Percentiles rank a stretch among this genome's conserved stretches.
Evolutionary conservation across 2,329 filamentous ascomycete genomes (phyloP).

Genomic region (Diaporthe sp.): DNA sequence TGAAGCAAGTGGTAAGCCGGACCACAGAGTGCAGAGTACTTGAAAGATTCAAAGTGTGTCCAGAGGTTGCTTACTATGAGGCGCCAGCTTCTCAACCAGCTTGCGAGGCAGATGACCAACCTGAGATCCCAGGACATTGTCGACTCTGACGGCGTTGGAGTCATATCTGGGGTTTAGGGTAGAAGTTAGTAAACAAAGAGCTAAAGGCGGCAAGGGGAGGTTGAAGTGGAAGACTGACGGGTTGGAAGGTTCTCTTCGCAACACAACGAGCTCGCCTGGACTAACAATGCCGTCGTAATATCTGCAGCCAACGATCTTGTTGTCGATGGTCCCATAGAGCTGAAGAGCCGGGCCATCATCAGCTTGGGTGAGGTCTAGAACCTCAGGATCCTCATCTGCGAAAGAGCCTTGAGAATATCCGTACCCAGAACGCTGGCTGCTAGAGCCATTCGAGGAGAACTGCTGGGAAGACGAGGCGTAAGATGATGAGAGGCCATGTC

Average conservation of each 20-base stretch:
- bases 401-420: constrained; percentile 18
- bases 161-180: constrained; percentile 65
- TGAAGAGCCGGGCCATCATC: constrained; percentile 58
- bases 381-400: constrained; percentile 55
- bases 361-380: constrained; percentile 60
- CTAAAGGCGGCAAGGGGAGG: neutral
- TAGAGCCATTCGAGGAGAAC: neutral
- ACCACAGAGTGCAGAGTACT: neutral
- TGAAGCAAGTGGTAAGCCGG: neutral
- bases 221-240: constrained; percentile 44
- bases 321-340: constrained; percentile 62
- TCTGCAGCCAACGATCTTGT: constrained; percentile 71
- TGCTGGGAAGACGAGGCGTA: neutral
- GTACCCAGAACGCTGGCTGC: constrained; percentile 13
- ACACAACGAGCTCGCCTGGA: constrained; percentile 69
- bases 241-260: constrained; percentile 74
- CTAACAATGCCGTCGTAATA: constrained; percentile 73
- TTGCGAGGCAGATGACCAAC: constrained; percentile 83
- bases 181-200: neutral
- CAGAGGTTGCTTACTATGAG: constrained; percentile 59
- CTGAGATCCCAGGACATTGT: constrained; percentile 81
- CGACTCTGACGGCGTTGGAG: constrained; percentile 81
- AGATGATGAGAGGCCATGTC: neutral
- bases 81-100: constrained; percentile 79
- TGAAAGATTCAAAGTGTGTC: no score